Conservation (phyloP, 352 stramenopile species). For the Blastocystis sp. region DNA sequence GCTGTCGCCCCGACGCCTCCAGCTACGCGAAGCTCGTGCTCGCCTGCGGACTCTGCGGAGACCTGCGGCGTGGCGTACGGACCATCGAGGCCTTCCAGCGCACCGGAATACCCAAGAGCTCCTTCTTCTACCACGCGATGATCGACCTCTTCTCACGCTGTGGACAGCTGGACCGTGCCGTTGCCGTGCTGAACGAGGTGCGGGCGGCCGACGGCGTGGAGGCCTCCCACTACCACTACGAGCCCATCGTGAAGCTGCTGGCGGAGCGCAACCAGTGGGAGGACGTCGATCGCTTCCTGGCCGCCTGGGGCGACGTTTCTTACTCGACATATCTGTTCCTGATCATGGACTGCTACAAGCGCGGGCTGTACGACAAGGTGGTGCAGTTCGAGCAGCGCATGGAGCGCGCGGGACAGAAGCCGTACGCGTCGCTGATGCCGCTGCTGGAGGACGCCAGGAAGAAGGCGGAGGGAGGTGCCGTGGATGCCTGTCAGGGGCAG, state of each 20-base stretch:
- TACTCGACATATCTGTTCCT: constrained; percentile 50
- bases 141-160: constrained; percentile 52
- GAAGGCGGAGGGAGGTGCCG: neutral
- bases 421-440: constrained; percentile 35
- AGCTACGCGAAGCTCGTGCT: constrained; percentile 37
- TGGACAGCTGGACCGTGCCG: constrained; percentile 7
- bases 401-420: neutral
- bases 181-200: constrained; percentile 33
- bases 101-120: neutral
- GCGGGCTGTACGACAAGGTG: constrained; percentile 24
- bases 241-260: constrained; percentile 43
- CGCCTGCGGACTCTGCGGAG: constrained; percentile 36
- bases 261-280: constrained; percentile 30
- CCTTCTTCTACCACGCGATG: constrained; percentile 57
- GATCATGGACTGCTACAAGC: constrained; percentile 55
- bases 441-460: constrained; percentile 40
- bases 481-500: neutral
- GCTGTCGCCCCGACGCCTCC: constrained; percentile 22
- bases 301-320: constrained; percentile 36
- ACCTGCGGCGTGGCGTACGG: neutral
- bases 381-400: constrained; percentile 29
- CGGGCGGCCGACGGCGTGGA: neutral
- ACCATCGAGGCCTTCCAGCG: neutral
- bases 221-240: constrained; percentile 46
- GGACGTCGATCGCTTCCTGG: constrained; percentile 47